phyloP scores from a whole-genome alignment of 352 stramenopile genomes.

The Pythium phragmiticola region DNA sequence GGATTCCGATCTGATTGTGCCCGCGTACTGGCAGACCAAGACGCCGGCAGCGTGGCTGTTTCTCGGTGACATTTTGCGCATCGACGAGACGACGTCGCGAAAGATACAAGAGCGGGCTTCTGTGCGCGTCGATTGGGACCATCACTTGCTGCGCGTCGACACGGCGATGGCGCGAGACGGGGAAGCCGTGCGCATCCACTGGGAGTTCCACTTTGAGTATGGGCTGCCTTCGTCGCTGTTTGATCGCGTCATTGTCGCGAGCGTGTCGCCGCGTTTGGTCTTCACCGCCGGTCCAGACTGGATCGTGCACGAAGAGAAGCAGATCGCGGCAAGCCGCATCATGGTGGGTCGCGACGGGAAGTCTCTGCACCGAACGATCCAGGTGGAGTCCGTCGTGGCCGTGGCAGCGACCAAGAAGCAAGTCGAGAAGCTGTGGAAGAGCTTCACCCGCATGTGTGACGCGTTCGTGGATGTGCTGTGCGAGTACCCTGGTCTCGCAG shows the following conservation, averaged over 20 bases:
- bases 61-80: constrained; percentile 2
- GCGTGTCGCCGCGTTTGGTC: constrained; percentile 1
- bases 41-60: background rate
- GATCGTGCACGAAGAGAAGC: constrained; percentile 7
- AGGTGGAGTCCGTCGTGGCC: constrained; percentile 5
- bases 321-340: background rate
- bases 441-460: background rate
- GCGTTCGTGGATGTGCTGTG: constrained; percentile 7
- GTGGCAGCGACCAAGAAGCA: background rate
- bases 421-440: background rate
- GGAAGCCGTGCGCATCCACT: constrained; percentile 12
- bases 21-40: background rate
- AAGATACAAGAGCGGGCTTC: too few species aligned
- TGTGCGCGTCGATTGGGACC: too few species aligned
- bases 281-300: constrained; percentile 9
- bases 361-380: constrained; percentile 4
- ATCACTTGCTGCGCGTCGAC: too few species aligned
- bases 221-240: constrained; percentile 4
- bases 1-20: constrained; percentile 8
- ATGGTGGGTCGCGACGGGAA: constrained; percentile 6
- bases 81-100: background rate
- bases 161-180: background rate
- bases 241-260: constrained; percentile 17
- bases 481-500: background rate
- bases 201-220: constrained; percentile 16